Percentiles rank a stretch among this genome's conserved stretches.
Evolutionary conservation across 2,329 filamentous ascomycete genomes (phyloP).

Genomic region (Chrysoporthe deuterocubensis): DNA sequence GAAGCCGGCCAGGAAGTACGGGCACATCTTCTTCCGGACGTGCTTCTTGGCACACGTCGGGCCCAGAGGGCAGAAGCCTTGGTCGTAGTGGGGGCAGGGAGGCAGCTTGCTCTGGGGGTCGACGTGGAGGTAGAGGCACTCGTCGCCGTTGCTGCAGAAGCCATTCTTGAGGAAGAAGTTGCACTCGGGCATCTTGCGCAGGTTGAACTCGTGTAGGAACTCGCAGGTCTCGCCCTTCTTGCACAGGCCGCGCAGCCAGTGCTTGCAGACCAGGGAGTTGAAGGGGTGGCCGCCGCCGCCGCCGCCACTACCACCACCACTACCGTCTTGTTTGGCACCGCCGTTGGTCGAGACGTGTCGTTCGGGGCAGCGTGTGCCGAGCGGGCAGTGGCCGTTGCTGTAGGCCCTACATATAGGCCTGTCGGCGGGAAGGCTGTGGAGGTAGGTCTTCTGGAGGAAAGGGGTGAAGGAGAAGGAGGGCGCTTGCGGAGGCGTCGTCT

Average conservation of each 20-base stretch:
- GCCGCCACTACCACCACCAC: slow-evolving; percentile 54
- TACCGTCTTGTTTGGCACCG: slow-evolving; percentile 37
- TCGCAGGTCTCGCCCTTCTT: slow-evolving; percentile 98
- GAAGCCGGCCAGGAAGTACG: slow-evolving; percentile 90
- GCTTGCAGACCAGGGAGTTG: slow-evolving; percentile 93
- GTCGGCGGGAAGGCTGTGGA: slow-evolving; percentile 79
- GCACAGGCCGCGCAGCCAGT: slow-evolving; percentile 95
- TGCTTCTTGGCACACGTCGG: slow-evolving; percentile 88
- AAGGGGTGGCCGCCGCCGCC: slow-evolving; percentile 53
- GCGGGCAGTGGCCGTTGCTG: slow-evolving; percentile 82
- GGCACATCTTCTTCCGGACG: slow-evolving; percentile 78
- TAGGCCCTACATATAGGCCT: slow-evolving; percentile 86
- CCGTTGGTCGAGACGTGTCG: slow-evolving; percentile 64
- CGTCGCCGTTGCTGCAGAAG: slow-evolving; percentile 95
- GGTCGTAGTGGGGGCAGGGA: slow-evolving; percentile 88
- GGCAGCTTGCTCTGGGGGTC: slow-evolving; percentile 79
- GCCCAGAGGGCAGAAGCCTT: slow-evolving; percentile 91
- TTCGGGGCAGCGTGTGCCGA: slow-evolving; percentile 83
- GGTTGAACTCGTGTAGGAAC: slow-evolving; percentile 98
- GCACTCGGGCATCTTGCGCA: slow-evolving; percentile 97
- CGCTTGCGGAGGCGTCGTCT: slow-evolving; percentile 47
- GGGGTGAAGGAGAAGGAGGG: slow-evolving; percentile 84
- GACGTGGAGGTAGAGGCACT: slow-evolving; percentile 91
- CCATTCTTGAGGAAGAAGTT: slow-evolving; percentile 93
- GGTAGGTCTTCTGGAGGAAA: slow-evolving; percentile 81